Conservation (phyloP, 2,329 filamentous ascomycete species). For the Polytolypa hystricis region DNA sequence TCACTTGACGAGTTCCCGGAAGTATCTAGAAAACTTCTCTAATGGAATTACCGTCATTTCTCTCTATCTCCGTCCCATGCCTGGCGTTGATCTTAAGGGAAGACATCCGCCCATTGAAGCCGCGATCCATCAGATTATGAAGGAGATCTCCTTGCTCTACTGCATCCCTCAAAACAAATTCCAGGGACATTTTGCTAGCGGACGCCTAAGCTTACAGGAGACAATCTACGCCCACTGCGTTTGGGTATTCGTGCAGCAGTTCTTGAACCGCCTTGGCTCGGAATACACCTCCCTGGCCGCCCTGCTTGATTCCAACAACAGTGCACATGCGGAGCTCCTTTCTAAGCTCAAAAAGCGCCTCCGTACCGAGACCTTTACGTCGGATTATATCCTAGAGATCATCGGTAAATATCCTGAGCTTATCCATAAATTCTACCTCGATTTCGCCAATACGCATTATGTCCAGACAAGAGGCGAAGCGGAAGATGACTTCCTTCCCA, state of each 20-base stretch:
- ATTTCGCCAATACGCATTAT: conserved; percentile 81
- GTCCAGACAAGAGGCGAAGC: conserved; percentile 51
- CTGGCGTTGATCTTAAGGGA: conserved; percentile 42
- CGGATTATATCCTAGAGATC: conserved; percentile 96
- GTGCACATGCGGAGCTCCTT: conserved; percentile 72
- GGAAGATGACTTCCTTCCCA: conserved; percentile 59
- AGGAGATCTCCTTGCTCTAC: conserved; percentile 93
- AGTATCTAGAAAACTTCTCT: conserved; percentile 98
- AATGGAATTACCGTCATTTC: conserved; percentile 98
- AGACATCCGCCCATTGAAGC: conserved; percentile 74
- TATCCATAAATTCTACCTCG: conserved; percentile 76
- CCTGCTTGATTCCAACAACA: conserved; percentile 70
- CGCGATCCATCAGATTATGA: conserved; percentile 97
- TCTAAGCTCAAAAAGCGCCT: conserved; percentile 92
- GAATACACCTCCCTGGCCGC: conserved; percentile 83
- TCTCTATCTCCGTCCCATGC: conserved; percentile 73
- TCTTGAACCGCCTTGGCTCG: conserved; percentile 84
- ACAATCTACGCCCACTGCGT: conserved; percentile 95
- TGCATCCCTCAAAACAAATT: conserved; percentile 97
- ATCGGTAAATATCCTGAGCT: conserved; percentile 82
- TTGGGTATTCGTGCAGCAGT: conserved; percentile 96
- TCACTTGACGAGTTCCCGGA: conserved; percentile 85
- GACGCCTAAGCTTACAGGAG: conserved; percentile 84
- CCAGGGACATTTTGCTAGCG: conserved; percentile 75
- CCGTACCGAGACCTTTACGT: conserved; percentile 92